phyloP scores from a whole-genome alignment of 1,139 yeast genomes.

The Geotrichum klebahnii region DNA sequence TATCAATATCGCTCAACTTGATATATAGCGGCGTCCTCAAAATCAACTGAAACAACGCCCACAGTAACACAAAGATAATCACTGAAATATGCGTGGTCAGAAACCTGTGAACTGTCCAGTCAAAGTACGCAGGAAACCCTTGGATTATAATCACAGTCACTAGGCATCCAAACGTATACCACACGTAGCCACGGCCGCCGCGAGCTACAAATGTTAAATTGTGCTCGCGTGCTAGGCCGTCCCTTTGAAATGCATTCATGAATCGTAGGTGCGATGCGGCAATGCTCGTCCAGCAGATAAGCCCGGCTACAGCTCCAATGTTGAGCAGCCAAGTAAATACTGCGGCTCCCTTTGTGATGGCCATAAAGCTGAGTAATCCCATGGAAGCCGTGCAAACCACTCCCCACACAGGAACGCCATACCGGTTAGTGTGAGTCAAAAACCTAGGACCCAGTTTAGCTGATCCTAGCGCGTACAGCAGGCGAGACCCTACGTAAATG shows the following conservation, averaged over 20 bases:
- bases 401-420: slow-evolving; percentile 48
- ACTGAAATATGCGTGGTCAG: slow-evolving; percentile 66
- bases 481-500: slow-evolving; percentile 50
- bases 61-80: slow-evolving; percentile 52
- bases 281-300: slow-evolving; percentile 56
- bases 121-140: slow-evolving; percentile 63
- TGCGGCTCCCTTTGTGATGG: slow-evolving; percentile 59
- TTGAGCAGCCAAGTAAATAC: slow-evolving; percentile 66
- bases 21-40: slow-evolving; percentile 33
- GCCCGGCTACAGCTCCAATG: slow-evolving; percentile 58
- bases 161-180: slow-evolving; percentile 56
- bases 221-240: slow-evolving; percentile 35
- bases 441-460: slow-evolving; percentile 50
- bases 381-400: slow-evolving; percentile 47
- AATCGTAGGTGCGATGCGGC: slow-evolving; percentile 45
- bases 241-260: slow-evolving; percentile 55
- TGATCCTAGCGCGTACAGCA: slow-evolving; percentile 46
- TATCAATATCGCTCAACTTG: slow-evolving; percentile 55
- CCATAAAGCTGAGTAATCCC: slow-evolving; percentile 68
- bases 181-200: slow-evolving; percentile 52
- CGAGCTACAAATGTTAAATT: slow-evolving; percentile 46
- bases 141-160: slow-evolving; percentile 53
- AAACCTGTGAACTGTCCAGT: slow-evolving; percentile 59
- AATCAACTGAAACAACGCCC: slow-evolving; percentile 50
- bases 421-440: slow-evolving; percentile 45